These are phyloP conservation scores for Yarrowia sp. DNA, from an alignment of 805 yeast genomes.

Conservation along the genomic window DNA sequence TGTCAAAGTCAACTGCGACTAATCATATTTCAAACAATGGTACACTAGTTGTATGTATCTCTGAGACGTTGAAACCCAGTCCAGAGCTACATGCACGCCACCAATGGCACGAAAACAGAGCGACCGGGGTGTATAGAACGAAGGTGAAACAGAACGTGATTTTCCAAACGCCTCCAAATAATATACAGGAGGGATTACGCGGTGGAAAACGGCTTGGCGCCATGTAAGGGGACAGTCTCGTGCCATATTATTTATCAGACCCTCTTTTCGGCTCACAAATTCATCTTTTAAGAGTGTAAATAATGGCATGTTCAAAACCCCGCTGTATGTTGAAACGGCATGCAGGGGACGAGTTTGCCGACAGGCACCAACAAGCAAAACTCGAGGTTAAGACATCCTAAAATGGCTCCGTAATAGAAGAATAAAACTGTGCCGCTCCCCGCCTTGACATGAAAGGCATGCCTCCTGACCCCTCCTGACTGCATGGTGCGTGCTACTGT, in stretches of 20 bases:
- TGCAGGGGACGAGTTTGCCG: slow-evolving; percentile 1
- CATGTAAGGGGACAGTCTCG: not conserved
- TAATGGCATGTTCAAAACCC: not conserved
- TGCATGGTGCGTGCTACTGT: not conserved
- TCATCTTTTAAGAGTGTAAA: not conserved
- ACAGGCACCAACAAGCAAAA: not conserved
- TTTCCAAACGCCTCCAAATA: not conserved
- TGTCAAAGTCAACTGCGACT: not conserved
- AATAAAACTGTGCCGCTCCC: not conserved
- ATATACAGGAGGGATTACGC: not conserved
- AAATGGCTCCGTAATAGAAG: not conserved
- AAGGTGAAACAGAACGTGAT: slow-evolving; percentile 17
- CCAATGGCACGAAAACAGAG: slow-evolving; percentile 22
- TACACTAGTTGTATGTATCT: not conserved
- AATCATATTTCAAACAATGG: not conserved
- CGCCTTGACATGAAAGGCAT: not conserved
- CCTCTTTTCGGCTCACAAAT: not conserved
- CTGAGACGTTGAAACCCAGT: slow-evolving; percentile 6
- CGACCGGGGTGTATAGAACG: slow-evolving; percentile 4
- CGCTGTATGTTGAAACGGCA: not conserved
- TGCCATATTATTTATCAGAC: not conserved
- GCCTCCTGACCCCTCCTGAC: not conserved
- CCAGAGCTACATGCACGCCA: not conserved
- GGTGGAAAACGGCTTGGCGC: not conserved
- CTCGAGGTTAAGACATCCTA: not conserved